phyloP scores from a whole-genome alignment of 257 asterid genomes.

The Solanum stenotomum region DNA sequence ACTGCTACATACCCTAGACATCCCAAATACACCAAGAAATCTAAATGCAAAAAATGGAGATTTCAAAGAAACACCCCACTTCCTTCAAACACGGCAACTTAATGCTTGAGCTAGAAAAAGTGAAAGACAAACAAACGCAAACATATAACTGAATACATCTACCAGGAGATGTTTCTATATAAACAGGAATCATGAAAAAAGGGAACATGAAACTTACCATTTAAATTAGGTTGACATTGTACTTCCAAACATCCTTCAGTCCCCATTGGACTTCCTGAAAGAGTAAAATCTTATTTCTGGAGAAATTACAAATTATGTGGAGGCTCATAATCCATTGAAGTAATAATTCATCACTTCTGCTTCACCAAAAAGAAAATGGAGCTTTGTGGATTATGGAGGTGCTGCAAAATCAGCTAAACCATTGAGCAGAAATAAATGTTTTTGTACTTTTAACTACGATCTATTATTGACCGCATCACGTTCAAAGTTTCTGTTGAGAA shows the following conservation, averaged over 20 bases:
- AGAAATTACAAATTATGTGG: background rate
- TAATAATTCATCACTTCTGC: background rate
- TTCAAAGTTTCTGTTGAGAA: constrained; percentile 34
- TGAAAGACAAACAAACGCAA: background rate
- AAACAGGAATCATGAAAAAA: background rate
- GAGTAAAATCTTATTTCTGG: background rate
- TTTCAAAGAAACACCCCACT: background rate
- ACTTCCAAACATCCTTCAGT: background rate
- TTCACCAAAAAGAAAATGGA: background rate
- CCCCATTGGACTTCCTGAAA: background rate
- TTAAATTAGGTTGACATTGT: background rate
- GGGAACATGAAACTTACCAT: background rate
- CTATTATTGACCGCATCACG: constrained; percentile 31
- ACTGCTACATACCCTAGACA: background rate
- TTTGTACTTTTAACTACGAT: constrained; percentile 10
- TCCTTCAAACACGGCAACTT: background rate
- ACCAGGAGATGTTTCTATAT: background rate
- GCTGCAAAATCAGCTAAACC: background rate
- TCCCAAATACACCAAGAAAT: background rate
- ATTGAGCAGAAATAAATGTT: background rate
- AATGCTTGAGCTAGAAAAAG: background rate
- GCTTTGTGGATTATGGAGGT: background rate
- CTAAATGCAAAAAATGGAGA: background rate
- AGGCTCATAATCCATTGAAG: background rate
- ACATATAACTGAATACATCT: background rate